Base-by-base conservation (phyloP, 2,329 filamentous ascomycete genomes). In the Aplosporella prunicola region DNA sequence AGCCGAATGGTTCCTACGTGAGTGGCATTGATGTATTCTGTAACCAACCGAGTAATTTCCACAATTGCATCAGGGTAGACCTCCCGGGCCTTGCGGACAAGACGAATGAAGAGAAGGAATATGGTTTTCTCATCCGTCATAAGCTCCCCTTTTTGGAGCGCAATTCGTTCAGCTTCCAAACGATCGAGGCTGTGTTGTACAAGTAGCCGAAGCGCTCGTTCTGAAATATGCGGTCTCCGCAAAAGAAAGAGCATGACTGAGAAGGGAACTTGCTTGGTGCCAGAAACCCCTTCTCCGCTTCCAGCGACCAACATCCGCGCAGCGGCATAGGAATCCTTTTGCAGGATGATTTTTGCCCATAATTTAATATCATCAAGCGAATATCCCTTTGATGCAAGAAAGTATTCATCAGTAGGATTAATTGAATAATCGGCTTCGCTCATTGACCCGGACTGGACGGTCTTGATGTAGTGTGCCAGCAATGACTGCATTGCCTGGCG, bases 81-180 rank as follows among this genome's bases (percentile, higher is more conserved):
- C 28, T 56, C 51, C 15, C 69, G 64, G 40, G 71, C 69, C 56
- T 71, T 68, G 13, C 63, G 63, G 24, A 74, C 49, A 18, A 76
- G 56, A 15, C 68, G 63, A 32, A 63, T 50, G 34, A 68, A 59
- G 20, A 70, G 51, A 14, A 56, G 50, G 45, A 64, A 55, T 24
- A 63, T 42, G 15, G 46, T 35, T 38, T 39, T 35, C 13, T 44
- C 32, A 18, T 43, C 41, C 10, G 43, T 20, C 14, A 16, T 3
- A 29, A 22, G 30, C 30, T 18, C 30, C 13, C 11, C 25, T 31
- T 22, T 9, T 13, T 16, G 9, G 17, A n/a, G 18, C 27, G 14
- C 10, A 27, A 11, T 17, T 31, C 11, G n/a, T 58, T 51, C 17
- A 60, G n/a, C n/a, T n/a, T n/a, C n/a, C n/a, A n/a, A n/a, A n/a